Evolutionary conservation across 2,329 filamentous ascomycete genomes (phyloP), one percentile per base, ranked within the genome.

Genomic region (Coniochaeta sp.): DNA sequence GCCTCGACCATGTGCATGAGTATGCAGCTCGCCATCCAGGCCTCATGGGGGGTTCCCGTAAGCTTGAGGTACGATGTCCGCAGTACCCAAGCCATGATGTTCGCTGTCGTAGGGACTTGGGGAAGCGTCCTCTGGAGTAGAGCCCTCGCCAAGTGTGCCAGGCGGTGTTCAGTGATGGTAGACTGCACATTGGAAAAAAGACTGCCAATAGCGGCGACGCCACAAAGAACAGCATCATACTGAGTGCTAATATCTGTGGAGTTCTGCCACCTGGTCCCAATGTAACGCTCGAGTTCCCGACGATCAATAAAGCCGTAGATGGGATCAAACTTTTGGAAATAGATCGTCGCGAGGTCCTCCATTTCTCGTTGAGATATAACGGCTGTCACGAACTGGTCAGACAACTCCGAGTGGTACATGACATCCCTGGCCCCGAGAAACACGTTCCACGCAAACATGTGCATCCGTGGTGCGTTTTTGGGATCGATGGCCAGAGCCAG

Each of bases 1-100:
- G 82, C 81, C 65, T 86, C 83, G 1, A 83, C 72, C 57, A 85
- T 74, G 64, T 86, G 83, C 80, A 86, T 83, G 22, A 82, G 69
- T 1, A 77, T 79, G 62, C 79, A 84, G 63, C 79, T 84, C 0
- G 82, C 81, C 71, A 85, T 81, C 82, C 81, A 84, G 2, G 80
- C 76, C 0, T 76, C 74, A 61, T 86, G 79, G 1, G 81, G 81
- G 2, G 79, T 76, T 2, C 77, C 79, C 0, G 81, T 81, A 55
- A 81, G 75, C 12, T 83, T 75, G 9, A 86, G 70, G 61, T 85
- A 84, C 0, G 80, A 71, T 0, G 78, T 76, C 6, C 82, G 78
- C 5, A 86, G 74, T 0, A 83, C 67, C 82, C 82, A 85, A 0
- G 73, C 79, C 0, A 76, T 78, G 16, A 81, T 70, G n/a, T 72